A percentile compares a stretch with the other conserved stretches of the same genome.
phyloP scores from a whole-genome alignment of 257 asterid genomes.

The Datura wrightii region DNA sequence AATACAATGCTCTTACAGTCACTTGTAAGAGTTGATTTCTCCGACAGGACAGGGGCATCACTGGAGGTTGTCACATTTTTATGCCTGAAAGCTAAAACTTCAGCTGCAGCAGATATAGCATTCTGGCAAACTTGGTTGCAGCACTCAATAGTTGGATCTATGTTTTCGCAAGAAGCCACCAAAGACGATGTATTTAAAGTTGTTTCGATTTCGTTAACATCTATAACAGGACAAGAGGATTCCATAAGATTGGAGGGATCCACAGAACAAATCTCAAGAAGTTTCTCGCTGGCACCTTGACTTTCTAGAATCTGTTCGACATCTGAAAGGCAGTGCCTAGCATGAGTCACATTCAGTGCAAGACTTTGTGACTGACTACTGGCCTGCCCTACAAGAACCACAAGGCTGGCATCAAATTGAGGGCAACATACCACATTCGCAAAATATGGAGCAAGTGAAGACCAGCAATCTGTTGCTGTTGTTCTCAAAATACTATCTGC shows the following conservation, averaged over 20 bases:
- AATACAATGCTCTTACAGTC: constrained; percentile 41
- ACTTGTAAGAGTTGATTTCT: constrained; percentile 23
- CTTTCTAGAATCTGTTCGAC: constrained; percentile 43
- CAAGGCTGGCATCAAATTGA: constrained; percentile 42
- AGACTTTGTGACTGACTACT: constrained; percentile 35
- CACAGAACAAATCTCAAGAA: constrained; percentile 44
- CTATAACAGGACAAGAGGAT: constrained; percentile 43
- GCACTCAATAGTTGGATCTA: constrained; percentile 45
- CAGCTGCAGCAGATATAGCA: constrained; percentile 47
- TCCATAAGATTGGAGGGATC: constrained; percentile 34
- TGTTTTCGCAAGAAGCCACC: constrained; percentile 37
- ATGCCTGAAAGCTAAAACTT: constrained; percentile 34
- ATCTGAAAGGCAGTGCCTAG: constrained; percentile 49
- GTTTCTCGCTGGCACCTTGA: constrained; percentile 43
- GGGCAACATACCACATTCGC: constrained; percentile 50
- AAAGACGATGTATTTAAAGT: constrained; percentile 36
- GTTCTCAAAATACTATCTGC: constrained; percentile 36
- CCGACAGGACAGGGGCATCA: constrained; percentile 5
- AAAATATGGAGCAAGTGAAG: constrained; percentile 44
- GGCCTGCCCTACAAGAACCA: constrained; percentile 44
- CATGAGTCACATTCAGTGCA: constrained; percentile 36
- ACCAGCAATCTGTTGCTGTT: constrained; percentile 49
- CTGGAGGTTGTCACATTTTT: neutral
- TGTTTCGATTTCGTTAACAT: constrained; percentile 32
- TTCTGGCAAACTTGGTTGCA: constrained; percentile 45